Conservation (phyloP, 345 rosid species). For the Bruguiera sexangula region DNA sequence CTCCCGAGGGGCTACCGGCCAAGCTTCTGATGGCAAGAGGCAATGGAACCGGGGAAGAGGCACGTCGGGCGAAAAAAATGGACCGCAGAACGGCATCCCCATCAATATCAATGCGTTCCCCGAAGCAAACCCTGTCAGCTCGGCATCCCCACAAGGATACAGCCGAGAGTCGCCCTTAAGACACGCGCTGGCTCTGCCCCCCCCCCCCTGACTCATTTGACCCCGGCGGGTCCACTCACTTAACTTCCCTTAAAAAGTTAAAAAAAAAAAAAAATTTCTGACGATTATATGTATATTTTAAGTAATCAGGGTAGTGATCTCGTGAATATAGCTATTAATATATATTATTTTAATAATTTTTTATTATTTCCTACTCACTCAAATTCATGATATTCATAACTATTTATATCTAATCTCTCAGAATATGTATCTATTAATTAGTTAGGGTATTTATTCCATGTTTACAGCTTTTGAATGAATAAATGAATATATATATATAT, state of each 20-base stretch:
- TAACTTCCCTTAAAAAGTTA: background rate
- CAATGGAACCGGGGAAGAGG: conserved; percentile 1
- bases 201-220: conserved; percentile 27
- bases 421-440: no score
- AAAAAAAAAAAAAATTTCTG: background rate
- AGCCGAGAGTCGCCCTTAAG: conserved; percentile 47
- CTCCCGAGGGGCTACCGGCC: background rate
- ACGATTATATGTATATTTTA: no score
- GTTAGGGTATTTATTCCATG: no score
- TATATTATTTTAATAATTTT: no score
- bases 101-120: conserved; percentile 19
- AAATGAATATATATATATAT: no score
- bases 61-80: conserved; percentile 9
- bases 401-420: no score
- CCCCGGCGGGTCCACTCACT: conserved; percentile 31
- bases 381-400: no score
- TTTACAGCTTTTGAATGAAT: no score
- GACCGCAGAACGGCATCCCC: conserved; percentile 10
- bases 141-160: conserved; percentile 14
- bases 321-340: no score
- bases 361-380: no score
- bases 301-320: no score
- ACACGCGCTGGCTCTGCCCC: conserved; percentile 45
- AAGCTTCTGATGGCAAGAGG: no score
- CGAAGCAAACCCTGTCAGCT: background rate